phyloP scores from a whole-genome alignment of 1,139 yeast species.

The Hanseniaspora uvarum region DNA sequence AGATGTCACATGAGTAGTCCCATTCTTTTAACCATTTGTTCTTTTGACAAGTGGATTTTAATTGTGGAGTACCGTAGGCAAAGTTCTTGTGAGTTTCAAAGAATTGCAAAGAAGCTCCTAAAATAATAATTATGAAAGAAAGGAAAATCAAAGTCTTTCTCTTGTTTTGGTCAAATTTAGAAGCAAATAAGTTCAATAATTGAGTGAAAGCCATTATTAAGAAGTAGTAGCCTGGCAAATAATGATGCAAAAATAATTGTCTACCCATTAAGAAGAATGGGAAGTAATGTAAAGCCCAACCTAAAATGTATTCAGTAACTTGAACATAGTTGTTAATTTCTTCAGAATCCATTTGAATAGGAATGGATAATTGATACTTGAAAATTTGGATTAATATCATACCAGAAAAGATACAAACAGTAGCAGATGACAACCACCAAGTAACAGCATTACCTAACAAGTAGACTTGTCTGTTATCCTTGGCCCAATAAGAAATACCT shows the following conservation, averaged over 20 bases:
- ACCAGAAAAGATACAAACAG: conserved; percentile 45
- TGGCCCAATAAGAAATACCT: conserved; percentile 93
- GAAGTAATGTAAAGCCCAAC: conserved; percentile 74
- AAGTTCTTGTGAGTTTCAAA: conserved; percentile 61
- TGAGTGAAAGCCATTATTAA: conserved; percentile 80
- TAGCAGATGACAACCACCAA: conserved; percentile 76
- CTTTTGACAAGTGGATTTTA: conserved; percentile 51
- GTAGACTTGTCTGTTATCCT: conserved; percentile 67
- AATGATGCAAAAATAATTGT: conserved; percentile 87
- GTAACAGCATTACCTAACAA: conserved; percentile 80
- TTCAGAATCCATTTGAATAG: conserved; percentile 42
- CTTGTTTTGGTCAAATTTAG: conserved; percentile 25
- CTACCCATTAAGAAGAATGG: conserved; percentile 93
- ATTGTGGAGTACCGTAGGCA: conserved; percentile 77
- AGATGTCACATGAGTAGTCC: conserved; percentile 77
- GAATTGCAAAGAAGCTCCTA: conserved; percentile 44
- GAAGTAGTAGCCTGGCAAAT: conserved; percentile 82
- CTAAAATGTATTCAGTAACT: conserved; percentile 56
- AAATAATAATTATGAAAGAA: conserved; percentile 39
- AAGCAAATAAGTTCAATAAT: conserved; percentile 56
- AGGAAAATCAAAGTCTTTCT: conserved; percentile 37
- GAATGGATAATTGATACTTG: conserved; percentile 65
- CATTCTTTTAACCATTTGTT: conserved; percentile 54
- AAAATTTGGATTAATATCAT: conserved; percentile 48
- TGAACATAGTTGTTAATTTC: conserved; percentile 65